phyloP scores from a whole-genome alignment of 768 basidiomycete genomes.

The Tremella fuciformis region DNA sequence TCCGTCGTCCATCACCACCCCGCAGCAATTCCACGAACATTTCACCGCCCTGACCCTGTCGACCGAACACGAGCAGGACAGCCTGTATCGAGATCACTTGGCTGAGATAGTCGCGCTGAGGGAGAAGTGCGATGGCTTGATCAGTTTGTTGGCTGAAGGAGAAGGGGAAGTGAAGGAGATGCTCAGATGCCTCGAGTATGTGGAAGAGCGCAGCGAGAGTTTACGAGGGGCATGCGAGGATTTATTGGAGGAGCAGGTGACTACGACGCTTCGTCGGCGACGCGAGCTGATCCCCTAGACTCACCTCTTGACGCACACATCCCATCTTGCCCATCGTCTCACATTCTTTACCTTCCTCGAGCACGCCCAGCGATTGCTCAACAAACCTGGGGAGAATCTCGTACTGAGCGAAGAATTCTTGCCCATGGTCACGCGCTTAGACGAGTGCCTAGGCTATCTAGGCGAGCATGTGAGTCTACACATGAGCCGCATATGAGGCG shows the following conservation, averaged over 20 bases:
- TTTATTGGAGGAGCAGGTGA: conserved; percentile 80
- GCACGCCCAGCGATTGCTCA: conserved; percentile 85
- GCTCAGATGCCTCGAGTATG: conserved; percentile 77
- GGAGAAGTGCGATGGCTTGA: conserved; percentile 69
- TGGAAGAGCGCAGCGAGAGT: conserved; percentile 88
- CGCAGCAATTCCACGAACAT: conserved; percentile 97
- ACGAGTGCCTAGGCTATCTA: conserved; percentile 88
- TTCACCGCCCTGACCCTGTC: conserved; percentile 83
- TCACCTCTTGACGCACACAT: conserved; percentile 68
- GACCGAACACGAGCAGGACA: conserved; percentile 89
- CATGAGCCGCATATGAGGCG: not conserved
- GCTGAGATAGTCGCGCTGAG: conserved; percentile 72
- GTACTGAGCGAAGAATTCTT: conserved; percentile 88
- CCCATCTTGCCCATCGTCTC: conserved; percentile 74
- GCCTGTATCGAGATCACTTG: conserved; percentile 83
- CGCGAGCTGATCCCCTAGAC: conserved; percentile 59
- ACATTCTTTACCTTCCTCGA: conserved; percentile 96
- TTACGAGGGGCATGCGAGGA: conserved; percentile 87
- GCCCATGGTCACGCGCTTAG: conserved; percentile 92
- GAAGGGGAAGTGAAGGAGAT: conserved; percentile 73
- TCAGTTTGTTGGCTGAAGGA: conserved; percentile 69
- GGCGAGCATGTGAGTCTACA: conserved; percentile 68
- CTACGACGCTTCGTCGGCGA: conserved; percentile 31
- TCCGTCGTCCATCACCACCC: conserved; percentile 63
- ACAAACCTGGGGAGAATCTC: conserved; percentile 85